Conservation (phyloP, 352 stramenopile species). For the Phytopythium ostracodes region DNA sequence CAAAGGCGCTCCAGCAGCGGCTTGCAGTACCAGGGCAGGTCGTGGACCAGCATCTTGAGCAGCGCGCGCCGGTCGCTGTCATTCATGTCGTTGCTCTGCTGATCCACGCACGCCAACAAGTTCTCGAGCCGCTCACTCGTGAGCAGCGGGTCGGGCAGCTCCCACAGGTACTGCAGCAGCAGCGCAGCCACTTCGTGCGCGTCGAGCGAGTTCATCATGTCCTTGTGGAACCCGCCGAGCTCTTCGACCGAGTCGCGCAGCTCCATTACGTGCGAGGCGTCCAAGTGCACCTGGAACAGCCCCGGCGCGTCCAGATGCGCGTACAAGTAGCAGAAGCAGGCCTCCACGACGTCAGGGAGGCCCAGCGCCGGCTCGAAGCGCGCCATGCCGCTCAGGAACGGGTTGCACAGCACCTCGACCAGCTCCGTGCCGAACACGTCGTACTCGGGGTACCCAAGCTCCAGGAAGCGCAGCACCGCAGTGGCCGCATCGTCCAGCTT, state of each 20-base stretch:
- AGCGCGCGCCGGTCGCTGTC: constrained; percentile 53
- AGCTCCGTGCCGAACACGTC: constrained; percentile 77
- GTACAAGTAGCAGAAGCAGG: constrained; percentile 78
- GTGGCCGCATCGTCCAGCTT: constrained; percentile 66
- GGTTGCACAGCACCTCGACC: constrained; percentile 77
- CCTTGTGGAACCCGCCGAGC: constrained; percentile 75
- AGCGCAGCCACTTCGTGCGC: constrained; percentile 76
- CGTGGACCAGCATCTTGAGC: constrained; percentile 70
- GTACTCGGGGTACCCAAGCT: constrained; percentile 83
- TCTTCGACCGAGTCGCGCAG: constrained; percentile 80
- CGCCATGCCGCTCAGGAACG: constrained; percentile 80
- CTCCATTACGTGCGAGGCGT: constrained; percentile 73
- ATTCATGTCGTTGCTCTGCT: constrained; percentile 27
- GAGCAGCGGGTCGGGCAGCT: constrained; percentile 72
- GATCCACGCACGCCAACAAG: constrained; percentile 50
- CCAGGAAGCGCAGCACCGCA: constrained; percentile 74
- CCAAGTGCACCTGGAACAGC: constrained; percentile 77
- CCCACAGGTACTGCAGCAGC: constrained; percentile 80
- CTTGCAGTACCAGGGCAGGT: constrained; percentile 79
- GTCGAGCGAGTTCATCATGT: constrained; percentile 64
- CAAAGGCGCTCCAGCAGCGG: constrained; percentile 69
- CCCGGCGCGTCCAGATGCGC: constrained; percentile 70
- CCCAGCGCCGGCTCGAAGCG: constrained; percentile 81
- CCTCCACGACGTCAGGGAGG: constrained; percentile 75
- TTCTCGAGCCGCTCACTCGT: constrained; percentile 69